Conservation (phyloP, 768 basidiomycete species). For the Russula olivacea region DNA sequence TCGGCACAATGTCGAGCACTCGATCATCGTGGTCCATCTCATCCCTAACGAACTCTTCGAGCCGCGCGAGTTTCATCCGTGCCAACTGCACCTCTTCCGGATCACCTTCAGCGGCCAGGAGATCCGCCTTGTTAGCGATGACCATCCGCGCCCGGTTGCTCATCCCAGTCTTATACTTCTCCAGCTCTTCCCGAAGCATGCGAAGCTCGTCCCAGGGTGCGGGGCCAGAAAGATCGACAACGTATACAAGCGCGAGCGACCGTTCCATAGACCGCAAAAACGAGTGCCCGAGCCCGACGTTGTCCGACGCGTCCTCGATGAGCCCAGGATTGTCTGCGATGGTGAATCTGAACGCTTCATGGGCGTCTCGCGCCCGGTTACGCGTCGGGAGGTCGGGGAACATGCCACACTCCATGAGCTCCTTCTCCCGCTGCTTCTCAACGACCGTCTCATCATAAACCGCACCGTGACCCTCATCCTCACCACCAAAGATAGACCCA, state of each 20-base stretch:
- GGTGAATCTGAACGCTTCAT: conserved; percentile 78
- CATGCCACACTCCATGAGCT: conserved; percentile 46
- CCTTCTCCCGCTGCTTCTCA: conserved; percentile 45
- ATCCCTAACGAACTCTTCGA: conserved; percentile 52
- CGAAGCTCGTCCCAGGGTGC: conserved; percentile 74
- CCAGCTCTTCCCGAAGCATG: conserved; percentile 74
- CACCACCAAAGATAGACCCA: conserved; percentile 65
- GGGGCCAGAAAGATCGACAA: conserved; percentile 76
- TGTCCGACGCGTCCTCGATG: conserved; percentile 75
- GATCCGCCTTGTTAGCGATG: conserved; percentile 92
- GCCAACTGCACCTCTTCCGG: conserved; percentile 46
- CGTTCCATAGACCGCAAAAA: conserved; percentile 93
- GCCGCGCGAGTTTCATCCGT: conserved; percentile 46
- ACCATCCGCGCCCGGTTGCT: conserved; percentile 72
- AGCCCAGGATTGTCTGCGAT: conserved; percentile 97
- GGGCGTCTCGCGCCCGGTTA: conserved; percentile 36
- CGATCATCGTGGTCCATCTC: conserved; percentile 40
- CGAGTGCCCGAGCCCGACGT: conserved; percentile 89
- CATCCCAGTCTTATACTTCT: conserved; percentile 75
- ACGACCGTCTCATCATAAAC: conserved; percentile 63
- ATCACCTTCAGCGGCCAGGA: conserved; percentile 46
- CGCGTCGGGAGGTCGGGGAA: conserved; percentile 46
- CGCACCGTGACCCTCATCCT: conserved; percentile 39
- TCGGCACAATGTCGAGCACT: conserved; percentile 64
- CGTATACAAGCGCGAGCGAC: conserved; percentile 83